phyloP scores from a whole-genome alignment of 768 basidiomycete species.

The Lentinus brumalis region DNA sequence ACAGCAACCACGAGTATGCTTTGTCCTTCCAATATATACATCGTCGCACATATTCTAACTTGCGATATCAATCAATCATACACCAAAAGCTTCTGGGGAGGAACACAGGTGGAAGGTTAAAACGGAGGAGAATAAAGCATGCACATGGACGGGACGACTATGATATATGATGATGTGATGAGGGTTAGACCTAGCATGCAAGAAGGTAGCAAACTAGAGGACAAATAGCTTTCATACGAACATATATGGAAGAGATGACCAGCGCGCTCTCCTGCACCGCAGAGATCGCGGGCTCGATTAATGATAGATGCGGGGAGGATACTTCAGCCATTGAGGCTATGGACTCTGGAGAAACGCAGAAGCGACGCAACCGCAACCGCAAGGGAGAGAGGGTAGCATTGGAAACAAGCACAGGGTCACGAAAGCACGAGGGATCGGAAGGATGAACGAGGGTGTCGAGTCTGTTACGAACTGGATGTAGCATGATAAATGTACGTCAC shows the following conservation, averaged over 20 bases:
- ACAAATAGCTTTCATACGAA: constrained; percentile 8
- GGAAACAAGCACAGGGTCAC: constrained; percentile 10
- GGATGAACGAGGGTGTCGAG: constrained; percentile 23
- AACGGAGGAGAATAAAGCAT: constrained; percentile 21
- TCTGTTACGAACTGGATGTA: constrained; percentile 18
- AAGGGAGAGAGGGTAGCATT: constrained; percentile 12
- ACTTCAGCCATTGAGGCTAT: constrained; percentile 1
- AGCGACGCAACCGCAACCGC: neutral
- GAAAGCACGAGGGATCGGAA: constrained; percentile 1
- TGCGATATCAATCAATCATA: constrained; percentile 26
- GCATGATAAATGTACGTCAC: constrained; percentile 13
- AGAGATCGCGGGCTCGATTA: constrained; percentile 18
- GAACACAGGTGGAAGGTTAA: neutral
- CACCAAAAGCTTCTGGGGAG: constrained; percentile 21
- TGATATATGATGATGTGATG: constrained; percentile 25
- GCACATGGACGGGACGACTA: constrained; percentile 25
- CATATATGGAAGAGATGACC: neutral
- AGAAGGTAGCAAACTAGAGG: constrained; percentile 14
- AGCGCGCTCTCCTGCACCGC: constrained; percentile 14
- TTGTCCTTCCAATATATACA: constrained; percentile 23
- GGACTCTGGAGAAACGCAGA: neutral
- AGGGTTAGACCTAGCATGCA: constrained; percentile 22
- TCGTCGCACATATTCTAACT: constrained; percentile 25
- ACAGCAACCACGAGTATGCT: neutral
- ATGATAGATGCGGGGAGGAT: constrained; percentile 7